Conservation (phyloP, 371 early-diverging fungal genomes). For the Massospora cicadina region DNA sequence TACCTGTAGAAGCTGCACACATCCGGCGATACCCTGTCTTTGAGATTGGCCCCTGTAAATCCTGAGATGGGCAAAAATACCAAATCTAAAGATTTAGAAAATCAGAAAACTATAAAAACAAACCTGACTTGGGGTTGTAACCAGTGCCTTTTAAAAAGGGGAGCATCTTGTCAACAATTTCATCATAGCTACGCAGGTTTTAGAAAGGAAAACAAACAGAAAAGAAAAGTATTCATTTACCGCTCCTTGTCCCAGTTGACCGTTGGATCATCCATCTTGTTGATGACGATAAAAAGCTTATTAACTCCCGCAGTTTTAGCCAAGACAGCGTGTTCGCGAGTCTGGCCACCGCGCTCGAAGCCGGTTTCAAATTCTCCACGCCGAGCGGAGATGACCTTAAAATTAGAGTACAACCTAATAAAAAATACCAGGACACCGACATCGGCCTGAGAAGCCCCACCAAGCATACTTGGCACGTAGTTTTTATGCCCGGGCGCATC, state of each 20-base stretch:
- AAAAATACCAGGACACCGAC: constrained; percentile 66
- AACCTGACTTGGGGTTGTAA: constrained; percentile 66
- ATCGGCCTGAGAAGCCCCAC: constrained; percentile 94
- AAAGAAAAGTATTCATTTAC: constrained; percentile 14
- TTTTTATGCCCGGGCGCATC: constrained; percentile 99
- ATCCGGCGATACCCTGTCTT: constrained; percentile 43
- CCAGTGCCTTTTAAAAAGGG: constrained; percentile 88
- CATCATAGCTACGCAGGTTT: constrained; percentile 49
- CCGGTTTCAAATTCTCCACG: constrained; percentile 99
- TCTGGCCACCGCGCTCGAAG: constrained; percentile 98
- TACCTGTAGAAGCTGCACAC: constrained; percentile 56
- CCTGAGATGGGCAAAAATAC: constrained; percentile 87
- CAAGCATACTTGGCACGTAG: constrained; percentile 98
- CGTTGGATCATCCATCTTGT: constrained; percentile 98
- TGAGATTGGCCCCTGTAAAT: constrained; percentile 89
- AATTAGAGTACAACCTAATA: neutral
- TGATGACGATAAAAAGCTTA: constrained; percentile 77
- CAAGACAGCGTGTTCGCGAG: constrained; percentile 95
- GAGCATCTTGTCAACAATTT: constrained; percentile 58
- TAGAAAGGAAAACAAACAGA: neutral
- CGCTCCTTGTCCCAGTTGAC: constrained; percentile 82
- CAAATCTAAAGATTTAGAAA: constrained; percentile 30
- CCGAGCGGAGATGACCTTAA: constrained; percentile 82
- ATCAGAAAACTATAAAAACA: neutral
- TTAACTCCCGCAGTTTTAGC: constrained; percentile 95